Evolutionary conservation across 306 rosid species (phyloP).

Genomic region (Erythrophleum fordii): DNA sequence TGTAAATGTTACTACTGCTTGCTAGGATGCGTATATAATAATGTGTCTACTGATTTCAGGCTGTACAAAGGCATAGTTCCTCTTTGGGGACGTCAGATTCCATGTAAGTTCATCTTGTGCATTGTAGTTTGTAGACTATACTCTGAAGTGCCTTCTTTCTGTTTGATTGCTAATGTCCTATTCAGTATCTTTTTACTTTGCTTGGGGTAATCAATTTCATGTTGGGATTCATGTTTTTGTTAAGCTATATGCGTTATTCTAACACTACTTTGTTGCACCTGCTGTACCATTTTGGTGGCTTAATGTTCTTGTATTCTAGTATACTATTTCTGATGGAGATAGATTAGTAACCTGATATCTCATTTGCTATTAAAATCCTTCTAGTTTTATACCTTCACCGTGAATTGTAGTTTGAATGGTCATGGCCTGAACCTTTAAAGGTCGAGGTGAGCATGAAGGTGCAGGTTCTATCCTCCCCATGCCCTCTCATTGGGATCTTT

Average conservation of each 20-base stretch:
- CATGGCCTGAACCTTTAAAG: not conserved
- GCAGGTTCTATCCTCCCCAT: not conserved
- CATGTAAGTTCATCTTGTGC: slow-evolving; percentile 66
- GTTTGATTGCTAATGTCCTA: not conserved
- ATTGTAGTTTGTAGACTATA: not conserved
- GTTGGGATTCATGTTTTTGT: not conserved
- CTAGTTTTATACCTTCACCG: not conserved
- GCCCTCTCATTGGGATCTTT: not conserved
- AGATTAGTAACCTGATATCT: not conserved
- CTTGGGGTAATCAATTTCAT: not conserved
- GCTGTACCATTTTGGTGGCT: not conserved
- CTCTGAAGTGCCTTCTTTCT: not conserved
- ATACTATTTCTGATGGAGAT: not conserved
- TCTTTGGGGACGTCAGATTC: slow-evolving; percentile 99
- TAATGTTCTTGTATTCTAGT: slow-evolving; percentile 11
- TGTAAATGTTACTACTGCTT: not conserved
- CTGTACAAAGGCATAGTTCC: slow-evolving; percentile 97
- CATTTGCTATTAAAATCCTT: not conserved
- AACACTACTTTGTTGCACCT: not conserved
- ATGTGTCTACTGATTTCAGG: slow-evolving; percentile 54
- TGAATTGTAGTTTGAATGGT: not conserved
- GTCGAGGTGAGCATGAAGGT: not conserved
- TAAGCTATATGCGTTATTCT: not conserved
- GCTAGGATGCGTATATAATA: slow-evolving; percentile 33
- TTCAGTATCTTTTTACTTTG: not conserved